Conservation (phyloP, 805 yeast species). For the Wickerhamomyces hampshirensis region DNA sequence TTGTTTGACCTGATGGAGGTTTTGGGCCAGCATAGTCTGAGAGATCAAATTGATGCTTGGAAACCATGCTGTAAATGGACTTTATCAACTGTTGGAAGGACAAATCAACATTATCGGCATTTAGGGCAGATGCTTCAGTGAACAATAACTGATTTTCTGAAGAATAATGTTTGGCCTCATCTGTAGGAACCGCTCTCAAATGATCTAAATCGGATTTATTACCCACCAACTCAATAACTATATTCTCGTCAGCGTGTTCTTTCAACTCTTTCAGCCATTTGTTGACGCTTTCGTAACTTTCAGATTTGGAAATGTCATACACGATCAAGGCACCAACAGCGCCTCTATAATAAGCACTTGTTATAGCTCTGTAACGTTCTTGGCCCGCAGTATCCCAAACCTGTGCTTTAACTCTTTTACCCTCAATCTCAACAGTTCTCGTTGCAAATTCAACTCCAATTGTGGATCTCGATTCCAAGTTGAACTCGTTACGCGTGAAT, state of each 20-base stretch:
- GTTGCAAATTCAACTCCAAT: conserved; percentile 99
- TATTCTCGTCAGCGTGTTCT: conserved; percentile 91
- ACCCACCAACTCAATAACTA: conserved; percentile 90
- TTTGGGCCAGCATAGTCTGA: conserved; percentile 62
- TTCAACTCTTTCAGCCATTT: conserved; percentile 89
- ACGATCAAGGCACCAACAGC: conserved; percentile 97
- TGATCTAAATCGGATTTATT: conserved; percentile 89
- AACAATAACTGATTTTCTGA: conserved; percentile 87
- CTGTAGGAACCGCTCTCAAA: conserved; percentile 94
- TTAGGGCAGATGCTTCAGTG: conserved; percentile 94
- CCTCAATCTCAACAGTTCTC: conserved; percentile 83
- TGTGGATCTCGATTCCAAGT: conserved; percentile 88
- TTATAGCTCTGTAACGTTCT: conserved; percentile 96
- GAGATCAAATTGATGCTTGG: conserved; percentile 87
- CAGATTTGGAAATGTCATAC: conserved; percentile 90
- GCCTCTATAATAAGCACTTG: conserved; percentile 95
- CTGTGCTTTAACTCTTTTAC: conserved; percentile 81
- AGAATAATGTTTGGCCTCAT: conserved; percentile 93
- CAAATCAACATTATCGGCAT: conserved; percentile 89
- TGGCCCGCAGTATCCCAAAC: conserved; percentile 99
- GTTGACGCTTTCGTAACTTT: conserved; percentile 77
- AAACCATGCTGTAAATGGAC: conserved; percentile 90
- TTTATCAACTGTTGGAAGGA: conserved; percentile 92
- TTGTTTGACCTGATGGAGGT: conserved; percentile 85
- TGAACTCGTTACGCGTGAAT: conserved; percentile 93